Conservation (phyloP, 371 early-diverging fungal species). For the Mortierella sp. region DNA sequence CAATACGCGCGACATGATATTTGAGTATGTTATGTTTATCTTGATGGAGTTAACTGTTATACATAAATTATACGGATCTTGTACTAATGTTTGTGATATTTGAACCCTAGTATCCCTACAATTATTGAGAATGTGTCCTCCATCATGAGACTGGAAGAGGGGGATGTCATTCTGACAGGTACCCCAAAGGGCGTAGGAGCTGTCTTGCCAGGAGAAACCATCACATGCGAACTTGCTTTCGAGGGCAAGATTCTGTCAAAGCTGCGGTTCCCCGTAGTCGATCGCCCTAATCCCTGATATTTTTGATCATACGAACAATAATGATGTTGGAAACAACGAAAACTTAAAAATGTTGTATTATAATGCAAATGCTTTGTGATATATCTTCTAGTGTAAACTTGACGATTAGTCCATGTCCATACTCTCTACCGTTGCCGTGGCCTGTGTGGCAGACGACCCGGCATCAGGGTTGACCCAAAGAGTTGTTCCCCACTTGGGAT, state of each 20-base stretch:
- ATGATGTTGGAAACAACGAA: not conserved
- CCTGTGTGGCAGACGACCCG: slow-evolving; percentile 24
- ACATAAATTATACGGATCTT: not conserved
- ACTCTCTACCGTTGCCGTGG: slow-evolving; percentile 25
- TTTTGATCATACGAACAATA: not conserved
- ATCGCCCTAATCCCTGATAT: slow-evolving; percentile 19
- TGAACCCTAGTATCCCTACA: slow-evolving; percentile 68
- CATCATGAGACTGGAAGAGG: slow-evolving; percentile 88
- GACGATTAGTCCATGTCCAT: slow-evolving; percentile 49
- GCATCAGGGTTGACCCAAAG: slow-evolving; percentile 61
- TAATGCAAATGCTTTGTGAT: slow-evolving; percentile 21
- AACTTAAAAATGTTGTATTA: slow-evolving; percentile 2
- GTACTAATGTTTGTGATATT: not conserved
- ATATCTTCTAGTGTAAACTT: slow-evolving; percentile 1
- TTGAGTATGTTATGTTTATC: slow-evolving; percentile 66
- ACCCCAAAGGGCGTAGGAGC: slow-evolving; percentile 83
- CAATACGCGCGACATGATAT: slow-evolving; percentile 92
- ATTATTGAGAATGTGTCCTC: slow-evolving; percentile 83
- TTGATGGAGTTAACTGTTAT: not conserved
- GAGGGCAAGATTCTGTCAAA: slow-evolving; percentile 34
- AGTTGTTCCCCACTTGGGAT: slow-evolving; percentile 89
- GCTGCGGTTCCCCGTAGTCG: slow-evolving; percentile 34
- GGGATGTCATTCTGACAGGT: slow-evolving; percentile 81
- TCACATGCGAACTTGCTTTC: slow-evolving; percentile 60
- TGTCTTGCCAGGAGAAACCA: slow-evolving; percentile 79